Conservation (phyloP, 768 basidiomycete species). For the Tricholoma bakamatsutake region DNA sequence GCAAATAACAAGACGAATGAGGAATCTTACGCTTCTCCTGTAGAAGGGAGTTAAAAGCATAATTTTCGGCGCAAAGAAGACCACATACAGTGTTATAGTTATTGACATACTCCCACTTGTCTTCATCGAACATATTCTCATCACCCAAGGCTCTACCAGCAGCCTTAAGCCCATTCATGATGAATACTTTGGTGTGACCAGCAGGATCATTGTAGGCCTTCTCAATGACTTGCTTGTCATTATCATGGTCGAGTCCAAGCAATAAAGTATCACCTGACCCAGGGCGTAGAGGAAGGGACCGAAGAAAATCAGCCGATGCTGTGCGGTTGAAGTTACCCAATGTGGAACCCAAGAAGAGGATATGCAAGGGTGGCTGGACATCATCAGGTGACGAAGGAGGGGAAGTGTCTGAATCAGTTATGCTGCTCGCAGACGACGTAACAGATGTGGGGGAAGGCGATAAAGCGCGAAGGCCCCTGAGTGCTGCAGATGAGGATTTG, state of each 20-base stretch:
- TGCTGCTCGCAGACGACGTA: constrained; percentile 16
- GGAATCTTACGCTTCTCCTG: background rate
- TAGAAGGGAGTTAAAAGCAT: background rate
- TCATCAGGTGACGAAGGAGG: constrained; percentile 44
- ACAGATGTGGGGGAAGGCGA: constrained; percentile 35
- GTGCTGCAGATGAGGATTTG: constrained; percentile 2
- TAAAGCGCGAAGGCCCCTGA: constrained; percentile 18
- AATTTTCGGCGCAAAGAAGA: background rate
- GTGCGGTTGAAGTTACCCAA: constrained; percentile 83
- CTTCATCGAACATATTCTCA: constrained; percentile 53
- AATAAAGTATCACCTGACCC: constrained; percentile 77
- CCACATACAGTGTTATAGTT: constrained; percentile 35
- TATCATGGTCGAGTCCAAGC: constrained; percentile 87
- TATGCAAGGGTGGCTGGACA: constrained; percentile 54
- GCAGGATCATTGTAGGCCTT: constrained; percentile 80
- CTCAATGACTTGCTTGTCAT: constrained; percentile 65
- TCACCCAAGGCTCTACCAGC: constrained; percentile 68
- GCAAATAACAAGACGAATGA: background rate
- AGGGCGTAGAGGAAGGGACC: constrained; percentile 69
- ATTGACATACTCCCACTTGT: constrained; percentile 78
- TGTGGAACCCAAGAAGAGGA: constrained; percentile 89
- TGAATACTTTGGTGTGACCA: constrained; percentile 69
- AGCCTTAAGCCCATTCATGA: constrained; percentile 77
- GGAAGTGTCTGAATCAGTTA: constrained; percentile 21
- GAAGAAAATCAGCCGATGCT: constrained; percentile 68